phyloP scores from a whole-genome alignment of 2,329 filamentous ascomycete genomes.

The Venturia oleaginea region DNA sequence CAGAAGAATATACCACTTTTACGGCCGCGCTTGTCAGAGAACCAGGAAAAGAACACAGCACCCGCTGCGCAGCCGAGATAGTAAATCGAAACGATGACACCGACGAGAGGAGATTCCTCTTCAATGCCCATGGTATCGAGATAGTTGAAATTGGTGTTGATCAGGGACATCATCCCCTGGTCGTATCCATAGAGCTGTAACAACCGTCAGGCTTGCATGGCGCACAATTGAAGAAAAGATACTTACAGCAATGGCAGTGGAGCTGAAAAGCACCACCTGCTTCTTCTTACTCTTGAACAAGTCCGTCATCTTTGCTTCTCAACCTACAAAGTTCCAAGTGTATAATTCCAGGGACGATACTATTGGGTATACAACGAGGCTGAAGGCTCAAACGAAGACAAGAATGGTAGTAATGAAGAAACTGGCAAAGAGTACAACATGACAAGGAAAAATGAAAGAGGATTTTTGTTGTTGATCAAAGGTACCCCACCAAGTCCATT shows the following conservation, averaged over 20 bases:
- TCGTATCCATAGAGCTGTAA: constrained; percentile 15
- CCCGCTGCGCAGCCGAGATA: constrained; percentile 53
- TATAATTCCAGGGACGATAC: background rate
- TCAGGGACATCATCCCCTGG: constrained; percentile 44
- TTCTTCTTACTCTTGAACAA: constrained; percentile 27
- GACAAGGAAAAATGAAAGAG: background rate
- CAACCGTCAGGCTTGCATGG: background rate
- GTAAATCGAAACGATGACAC: constrained; percentile 52
- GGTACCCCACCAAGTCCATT: background rate
- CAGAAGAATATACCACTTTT: constrained; percentile 48
- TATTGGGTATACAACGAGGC: background rate
- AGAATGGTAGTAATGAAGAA: background rate
- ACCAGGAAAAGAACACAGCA: constrained; percentile 46
- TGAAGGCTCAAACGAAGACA: background rate
- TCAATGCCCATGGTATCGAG: constrained; percentile 48
- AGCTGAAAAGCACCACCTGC: constrained; percentile 44
- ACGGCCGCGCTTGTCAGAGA: constrained; percentile 45
- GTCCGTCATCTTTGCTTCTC: background rate
- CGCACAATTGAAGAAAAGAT: constrained; percentile 31
- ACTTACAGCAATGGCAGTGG: constrained; percentile 46
- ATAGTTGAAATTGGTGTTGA: constrained; percentile 48
- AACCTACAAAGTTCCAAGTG: background rate
- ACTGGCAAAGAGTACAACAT: background rate
- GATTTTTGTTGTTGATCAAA: background rate
- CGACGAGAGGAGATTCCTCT: constrained; percentile 43